Evolutionary conservation across 2,329 filamentous ascomycete genomes (phyloP).

Genomic region (Xylariaceae sp.): DNA sequence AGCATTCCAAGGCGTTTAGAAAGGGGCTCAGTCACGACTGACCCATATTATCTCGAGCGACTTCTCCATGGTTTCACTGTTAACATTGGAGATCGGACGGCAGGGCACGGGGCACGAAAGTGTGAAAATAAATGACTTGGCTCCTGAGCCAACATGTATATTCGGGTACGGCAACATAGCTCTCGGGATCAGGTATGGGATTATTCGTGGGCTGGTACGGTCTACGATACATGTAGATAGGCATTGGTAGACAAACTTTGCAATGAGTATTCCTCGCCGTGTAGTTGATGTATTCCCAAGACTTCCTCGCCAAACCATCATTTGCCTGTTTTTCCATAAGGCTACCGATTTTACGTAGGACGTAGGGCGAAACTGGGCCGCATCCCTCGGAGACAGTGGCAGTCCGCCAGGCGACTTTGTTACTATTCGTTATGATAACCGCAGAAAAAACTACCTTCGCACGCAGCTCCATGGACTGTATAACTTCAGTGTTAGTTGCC

Average conservation of each 20-base stretch:
- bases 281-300: too few species aligned
- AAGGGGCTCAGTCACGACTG: conserved; percentile 4
- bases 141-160: conserved; percentile 5
- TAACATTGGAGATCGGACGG: not conserved
- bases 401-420: too few species aligned
- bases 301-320: too few species aligned
- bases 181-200: not conserved
- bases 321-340: too few species aligned
- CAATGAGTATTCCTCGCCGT: not conserved
- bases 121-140: not conserved
- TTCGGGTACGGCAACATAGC: not conserved
- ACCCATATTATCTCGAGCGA: conserved; percentile 10
- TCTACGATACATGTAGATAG: not conserved
- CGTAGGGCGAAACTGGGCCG: too few species aligned
- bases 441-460: too few species aligned
- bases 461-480: too few species aligned
- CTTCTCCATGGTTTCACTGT: conserved; percentile 7
- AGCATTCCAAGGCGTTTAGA: conserved; percentile 19
- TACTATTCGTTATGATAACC: too few species aligned
- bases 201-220: not conserved
- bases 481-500: too few species aligned
- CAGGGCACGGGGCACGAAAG: not conserved
- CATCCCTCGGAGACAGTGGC: too few species aligned
- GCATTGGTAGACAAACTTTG: not conserved
- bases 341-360: too few species aligned